Percentiles rank a stretch among this genome's conserved stretches.
These are phyloP conservation scores for Ogataea paraovalis DNA, from an alignment of 805 yeast species.

Conservation along the genomic window DNA sequence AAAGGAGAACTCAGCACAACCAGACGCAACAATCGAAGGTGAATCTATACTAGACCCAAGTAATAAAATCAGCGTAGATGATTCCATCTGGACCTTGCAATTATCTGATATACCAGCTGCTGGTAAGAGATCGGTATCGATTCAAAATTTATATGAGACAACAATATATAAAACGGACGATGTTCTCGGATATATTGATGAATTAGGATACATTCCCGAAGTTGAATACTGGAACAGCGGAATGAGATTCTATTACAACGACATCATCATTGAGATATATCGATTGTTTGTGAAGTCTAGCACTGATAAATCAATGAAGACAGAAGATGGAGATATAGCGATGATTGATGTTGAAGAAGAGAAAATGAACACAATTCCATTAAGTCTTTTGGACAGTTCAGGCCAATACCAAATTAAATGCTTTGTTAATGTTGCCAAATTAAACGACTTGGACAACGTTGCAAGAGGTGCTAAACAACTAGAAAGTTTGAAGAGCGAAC, in stretches of 20 bases:
- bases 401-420: conserved; percentile 58
- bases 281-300: conserved; percentile 36
- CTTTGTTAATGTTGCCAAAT: conserved; percentile 62
- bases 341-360: conserved; percentile 4
- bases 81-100: conserved; percentile 56
- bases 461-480: conserved; percentile 63
- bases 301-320: conserved; percentile 2
- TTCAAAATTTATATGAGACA: conserved; percentile 65
- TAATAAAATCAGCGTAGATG: conserved; percentile 13
- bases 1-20: background rate
- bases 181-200: conserved; percentile 44
- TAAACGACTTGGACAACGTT: conserved; percentile 72
- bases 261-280: conserved; percentile 57
- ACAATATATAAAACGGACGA: conserved; percentile 48
- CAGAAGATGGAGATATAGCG: conserved; percentile 8
- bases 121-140: conserved; percentile 58
- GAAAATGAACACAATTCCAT: conserved; percentile 1
- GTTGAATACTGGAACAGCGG: conserved; percentile 63
- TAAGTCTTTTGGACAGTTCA: conserved; percentile 42
- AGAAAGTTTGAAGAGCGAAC: conserved; percentile 55
- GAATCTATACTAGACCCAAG: conserved; percentile 15
- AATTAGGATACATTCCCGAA: conserved; percentile 67
- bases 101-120: conserved; percentile 73
- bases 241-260: conserved; percentile 54
- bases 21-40: conserved; percentile 4